phyloP scores from a whole-genome alignment of 2,329 filamentous ascomycete genomes.

The Corynespora cassiicola region DNA sequence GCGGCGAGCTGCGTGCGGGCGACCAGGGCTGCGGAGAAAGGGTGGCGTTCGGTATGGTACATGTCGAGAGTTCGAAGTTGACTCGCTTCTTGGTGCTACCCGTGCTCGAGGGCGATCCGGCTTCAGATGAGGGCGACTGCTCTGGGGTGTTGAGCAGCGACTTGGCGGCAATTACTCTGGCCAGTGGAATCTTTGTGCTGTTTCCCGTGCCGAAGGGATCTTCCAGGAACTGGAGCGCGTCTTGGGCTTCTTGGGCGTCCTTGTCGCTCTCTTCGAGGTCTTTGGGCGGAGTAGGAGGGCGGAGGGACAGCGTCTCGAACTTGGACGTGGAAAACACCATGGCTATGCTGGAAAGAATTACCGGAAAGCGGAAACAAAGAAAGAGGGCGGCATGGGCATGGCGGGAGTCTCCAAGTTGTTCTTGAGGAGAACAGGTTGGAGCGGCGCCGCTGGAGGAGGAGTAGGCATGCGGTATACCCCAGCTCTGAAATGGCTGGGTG shows the following conservation, averaged over 20 bases:
- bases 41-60: slow-evolving; percentile 60
- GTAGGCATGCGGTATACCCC: slow-evolving; percentile 11
- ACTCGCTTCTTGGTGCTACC: slow-evolving; percentile 53
- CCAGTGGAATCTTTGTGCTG: slow-evolving; percentile 29
- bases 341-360: slow-evolving; percentile 41
- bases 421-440: too few relatives aligned
- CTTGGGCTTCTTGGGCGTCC: slow-evolving; percentile 45
- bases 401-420: too few relatives aligned
- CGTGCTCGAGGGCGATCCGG: slow-evolving; percentile 38
- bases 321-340: slow-evolving; percentile 47
- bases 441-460: slow-evolving; percentile 7
- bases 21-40: slow-evolving; percentile 31
- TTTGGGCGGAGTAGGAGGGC: slow-evolving; percentile 64
- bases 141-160: slow-evolving; percentile 44
- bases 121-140: slow-evolving; percentile 52
- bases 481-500: slow-evolving; percentile 5
- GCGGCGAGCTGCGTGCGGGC: slow-evolving; percentile 48
- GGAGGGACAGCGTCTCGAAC: slow-evolving; percentile 56
- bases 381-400: slow-evolving; percentile 29
- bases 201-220: slow-evolving; percentile 48
- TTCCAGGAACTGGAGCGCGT: slow-evolving; percentile 51
- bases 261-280: slow-evolving; percentile 47
- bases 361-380: slow-evolving; percentile 25
- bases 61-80: slow-evolving; percentile 69
- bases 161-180: slow-evolving; percentile 28